Conservation (phyloP, 2,329 filamentous ascomycete species). For the Pseudogymnoascus pannorum region DNA sequence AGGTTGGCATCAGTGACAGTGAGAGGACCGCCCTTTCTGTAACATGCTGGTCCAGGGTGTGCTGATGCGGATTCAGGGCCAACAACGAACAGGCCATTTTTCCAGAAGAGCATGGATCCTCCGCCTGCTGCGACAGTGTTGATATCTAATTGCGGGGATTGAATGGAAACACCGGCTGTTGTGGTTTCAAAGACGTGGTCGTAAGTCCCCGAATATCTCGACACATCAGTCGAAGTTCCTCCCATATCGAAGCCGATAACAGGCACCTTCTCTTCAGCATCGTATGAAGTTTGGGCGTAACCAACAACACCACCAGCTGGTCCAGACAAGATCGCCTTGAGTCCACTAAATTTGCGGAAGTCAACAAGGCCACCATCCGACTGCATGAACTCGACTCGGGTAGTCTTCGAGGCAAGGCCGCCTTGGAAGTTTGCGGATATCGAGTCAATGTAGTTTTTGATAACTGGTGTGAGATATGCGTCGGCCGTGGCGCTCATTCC, state of each 20-base stretch:
- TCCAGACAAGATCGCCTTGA: slow-evolving; percentile 58
- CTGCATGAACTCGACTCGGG: slow-evolving; percentile 66
- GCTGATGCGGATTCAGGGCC: slow-evolving; percentile 57
- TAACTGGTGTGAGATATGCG: slow-evolving; percentile 61
- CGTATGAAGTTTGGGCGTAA: slow-evolving; percentile 58
- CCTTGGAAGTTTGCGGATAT: slow-evolving; percentile 59
- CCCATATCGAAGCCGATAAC: slow-evolving; percentile 66
- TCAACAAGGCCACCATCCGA: slow-evolving; percentile 35
- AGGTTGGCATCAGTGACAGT: slow-evolving; percentile 90
- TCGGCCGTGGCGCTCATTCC: slow-evolving; percentile 61
- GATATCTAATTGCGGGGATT: slow-evolving; percentile 73
- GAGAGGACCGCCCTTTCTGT: slow-evolving; percentile 78
- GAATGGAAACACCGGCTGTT: slow-evolving; percentile 70
- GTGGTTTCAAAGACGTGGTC: slow-evolving; percentile 72
- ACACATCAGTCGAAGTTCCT: slow-evolving; percentile 62
- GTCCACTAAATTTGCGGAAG: slow-evolving; percentile 51
- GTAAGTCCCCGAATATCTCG: slow-evolving; percentile 56
- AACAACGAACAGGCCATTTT: slow-evolving; percentile 64
- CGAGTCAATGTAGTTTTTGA: slow-evolving; percentile 58
- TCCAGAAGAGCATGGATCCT: slow-evolving; percentile 52
- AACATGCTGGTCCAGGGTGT: slow-evolving; percentile 88
- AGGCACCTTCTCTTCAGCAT: slow-evolving; percentile 53
- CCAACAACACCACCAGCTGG: slow-evolving; percentile 63
- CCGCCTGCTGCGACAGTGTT: slow-evolving; percentile 50
- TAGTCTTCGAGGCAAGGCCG: slow-evolving; percentile 51